Evolutionary conservation across 2,329 filamentous ascomycete species (phyloP).

Genomic region (Acrocalymma vagum): DNA sequence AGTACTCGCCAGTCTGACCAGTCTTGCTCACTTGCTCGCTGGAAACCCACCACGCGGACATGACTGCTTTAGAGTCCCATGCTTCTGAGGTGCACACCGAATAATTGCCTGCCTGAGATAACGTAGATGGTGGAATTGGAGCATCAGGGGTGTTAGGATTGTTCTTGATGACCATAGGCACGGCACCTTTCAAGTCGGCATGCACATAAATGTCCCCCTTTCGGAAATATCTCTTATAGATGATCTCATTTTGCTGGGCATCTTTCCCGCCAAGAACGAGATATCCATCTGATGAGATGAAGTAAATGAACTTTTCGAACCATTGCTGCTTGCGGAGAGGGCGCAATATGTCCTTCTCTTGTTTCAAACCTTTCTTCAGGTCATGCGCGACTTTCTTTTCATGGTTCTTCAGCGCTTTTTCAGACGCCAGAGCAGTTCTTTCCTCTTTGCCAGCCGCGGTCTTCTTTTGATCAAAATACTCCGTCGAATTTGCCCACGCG

Average conservation of each 20-base stretch:
- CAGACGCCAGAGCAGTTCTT: constrained; percentile 83
- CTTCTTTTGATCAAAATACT: constrained; percentile 92
- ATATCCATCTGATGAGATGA: constrained; percentile 95
- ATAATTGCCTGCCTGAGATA: constrained; percentile 88
- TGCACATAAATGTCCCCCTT: constrained; percentile 94
- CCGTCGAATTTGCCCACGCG: constrained; percentile 87
- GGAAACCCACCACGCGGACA: constrained; percentile 96
- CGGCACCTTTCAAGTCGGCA: constrained; percentile 84
- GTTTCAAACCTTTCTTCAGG: constrained; percentile 86
- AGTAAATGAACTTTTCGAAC: constrained; percentile 98
- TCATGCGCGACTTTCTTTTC: constrained; percentile 88
- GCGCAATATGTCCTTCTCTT: constrained; percentile 87
- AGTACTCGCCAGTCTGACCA: constrained; percentile 78
- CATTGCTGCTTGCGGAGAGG: constrained; percentile 85
- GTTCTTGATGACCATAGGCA: constrained; percentile 91
- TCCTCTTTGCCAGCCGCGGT: constrained; percentile 85
- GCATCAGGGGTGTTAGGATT: constrained; percentile 78
- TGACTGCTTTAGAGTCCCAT: constrained; percentile 95
- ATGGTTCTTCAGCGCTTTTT: constrained; percentile 84
- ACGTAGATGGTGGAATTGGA: constrained; percentile 88
- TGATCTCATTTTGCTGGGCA: constrained; percentile 85
- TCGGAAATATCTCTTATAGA: constrained; percentile 86
- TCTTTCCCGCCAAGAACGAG: constrained; percentile 90
- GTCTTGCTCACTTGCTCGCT: constrained; percentile 91
- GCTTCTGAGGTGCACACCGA: constrained; percentile 86